Conservation (phyloP, 345 rosid genomes). For the Aurinia saxatilis region DNA sequence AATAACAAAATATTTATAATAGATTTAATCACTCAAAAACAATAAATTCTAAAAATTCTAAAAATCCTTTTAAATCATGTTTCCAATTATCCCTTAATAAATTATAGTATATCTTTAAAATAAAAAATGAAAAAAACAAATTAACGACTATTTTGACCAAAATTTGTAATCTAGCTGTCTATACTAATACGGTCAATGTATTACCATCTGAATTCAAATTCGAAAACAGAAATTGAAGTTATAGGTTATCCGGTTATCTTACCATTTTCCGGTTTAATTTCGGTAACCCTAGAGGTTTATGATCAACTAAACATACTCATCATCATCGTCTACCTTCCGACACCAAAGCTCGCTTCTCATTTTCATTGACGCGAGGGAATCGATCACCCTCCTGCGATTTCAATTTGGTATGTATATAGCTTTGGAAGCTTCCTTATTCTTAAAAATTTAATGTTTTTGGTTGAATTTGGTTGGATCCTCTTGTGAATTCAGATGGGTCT, state of each 20-base stretch:
- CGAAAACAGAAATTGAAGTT: not conserved
- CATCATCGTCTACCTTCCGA: not conserved
- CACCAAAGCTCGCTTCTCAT: not conserved
- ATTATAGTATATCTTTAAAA: too few species aligned
- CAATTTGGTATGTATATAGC: slow-evolving; percentile 4
- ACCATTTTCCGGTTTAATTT: not conserved
- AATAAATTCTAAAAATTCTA: too few species aligned
- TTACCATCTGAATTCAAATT: too few species aligned
- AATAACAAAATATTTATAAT: too few species aligned
- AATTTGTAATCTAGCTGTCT: too few species aligned
- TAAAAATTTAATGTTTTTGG: not conserved
- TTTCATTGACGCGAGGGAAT: not conserved
- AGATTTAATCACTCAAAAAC: too few species aligned
- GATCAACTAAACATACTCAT: not conserved
- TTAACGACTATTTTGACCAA: too few species aligned
- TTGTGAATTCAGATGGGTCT: not conserved
- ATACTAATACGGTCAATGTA: too few species aligned
- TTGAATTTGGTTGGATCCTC: not conserved
- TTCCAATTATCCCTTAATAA: too few species aligned
- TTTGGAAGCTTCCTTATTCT: not conserved
- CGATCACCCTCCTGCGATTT: not conserved
- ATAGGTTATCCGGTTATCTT: not conserved
- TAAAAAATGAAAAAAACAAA: too few species aligned
- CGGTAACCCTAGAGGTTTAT: not conserved
- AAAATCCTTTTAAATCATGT: too few species aligned